phyloP scores from a whole-genome alignment of 352 stramenopile species.

The Phytophthora agathidicida region DNA sequence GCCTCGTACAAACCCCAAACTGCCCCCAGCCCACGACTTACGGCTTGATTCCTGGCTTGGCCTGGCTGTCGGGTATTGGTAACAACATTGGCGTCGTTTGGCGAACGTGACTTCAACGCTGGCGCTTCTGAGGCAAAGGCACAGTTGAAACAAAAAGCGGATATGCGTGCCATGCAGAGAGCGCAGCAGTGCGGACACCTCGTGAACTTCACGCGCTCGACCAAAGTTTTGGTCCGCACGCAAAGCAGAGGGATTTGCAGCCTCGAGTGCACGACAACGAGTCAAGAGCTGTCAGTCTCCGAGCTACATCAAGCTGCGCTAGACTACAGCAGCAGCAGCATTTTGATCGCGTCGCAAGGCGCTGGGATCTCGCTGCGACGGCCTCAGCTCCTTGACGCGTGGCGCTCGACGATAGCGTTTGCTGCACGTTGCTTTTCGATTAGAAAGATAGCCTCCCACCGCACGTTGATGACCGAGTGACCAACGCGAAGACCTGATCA shows the following conservation, averaged over 20 bases:
- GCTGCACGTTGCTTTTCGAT: too few relatives aligned
- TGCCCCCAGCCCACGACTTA: too few relatives aligned
- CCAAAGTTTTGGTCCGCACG: too few relatives aligned
- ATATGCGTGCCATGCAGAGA: background rate
- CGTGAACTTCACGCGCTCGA: background rate
- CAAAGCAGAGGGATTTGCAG: too few relatives aligned
- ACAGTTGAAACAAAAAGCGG: background rate
- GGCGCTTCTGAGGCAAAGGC: constrained; percentile 5
- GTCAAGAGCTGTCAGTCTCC: background rate
- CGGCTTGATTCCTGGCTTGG: too few relatives aligned
- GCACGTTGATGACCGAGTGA: background rate
- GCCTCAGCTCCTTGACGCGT: background rate
- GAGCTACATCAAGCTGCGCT: too few relatives aligned
- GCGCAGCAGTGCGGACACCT: too few relatives aligned
- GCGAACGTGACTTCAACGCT: background rate
- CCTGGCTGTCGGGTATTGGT: too few relatives aligned
- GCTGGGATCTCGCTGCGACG: background rate
- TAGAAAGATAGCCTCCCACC: background rate
- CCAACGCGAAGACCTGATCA: too few relatives aligned
- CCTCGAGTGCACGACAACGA: background rate
- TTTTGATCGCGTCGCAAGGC: too few relatives aligned
- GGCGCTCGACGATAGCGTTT: background rate
- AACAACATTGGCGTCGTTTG: background rate
- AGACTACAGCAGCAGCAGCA: too few relatives aligned
- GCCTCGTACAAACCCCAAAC: too few relatives aligned